Conservation (phyloP, 1,284 basidiomycete species). For the Taiwanofungus camphoratus region DNA sequence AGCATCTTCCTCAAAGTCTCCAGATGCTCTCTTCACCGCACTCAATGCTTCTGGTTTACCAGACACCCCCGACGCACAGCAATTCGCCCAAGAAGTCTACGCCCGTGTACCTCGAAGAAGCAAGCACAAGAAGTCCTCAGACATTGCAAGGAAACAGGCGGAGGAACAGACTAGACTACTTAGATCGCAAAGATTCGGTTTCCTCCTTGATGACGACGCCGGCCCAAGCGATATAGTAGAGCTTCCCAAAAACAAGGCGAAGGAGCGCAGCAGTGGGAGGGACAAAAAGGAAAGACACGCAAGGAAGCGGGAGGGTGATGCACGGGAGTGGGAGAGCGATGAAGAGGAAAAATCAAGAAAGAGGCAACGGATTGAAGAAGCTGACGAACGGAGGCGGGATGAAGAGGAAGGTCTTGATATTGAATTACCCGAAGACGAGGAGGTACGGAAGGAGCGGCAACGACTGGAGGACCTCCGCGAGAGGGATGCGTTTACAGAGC, state of each 20-base stretch:
- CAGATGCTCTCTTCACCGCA: conserved; percentile 70
- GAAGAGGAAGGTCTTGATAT: conserved; percentile 33
- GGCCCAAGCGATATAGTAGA: conserved; percentile 35
- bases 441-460: conserved; percentile 66
- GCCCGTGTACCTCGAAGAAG: conserved; percentile 66
- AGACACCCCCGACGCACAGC: conserved; percentile 70
- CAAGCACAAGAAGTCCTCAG: conserved; percentile 59
- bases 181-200: conserved; percentile 70
- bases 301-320: conserved; percentile 76
- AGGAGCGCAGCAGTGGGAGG: conserved; percentile 33
- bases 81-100: conserved; percentile 78
- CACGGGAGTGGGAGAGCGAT: conserved; percentile 81
- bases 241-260: conserved; percentile 42
- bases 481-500: conserved; percentile 89
- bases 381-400: conserved; percentile 31
- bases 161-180: conserved; percentile 70
- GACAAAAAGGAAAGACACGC: conserved; percentile 59
- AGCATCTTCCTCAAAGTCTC: conserved; percentile 81
- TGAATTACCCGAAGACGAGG: conserved; percentile 68
- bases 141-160: conserved; percentile 51
- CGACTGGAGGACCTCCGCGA: conserved; percentile 78
- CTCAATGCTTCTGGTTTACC: conserved; percentile 79
- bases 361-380: conserved; percentile 47
- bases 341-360: conserved; percentile 78
- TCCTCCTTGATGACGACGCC: conserved; percentile 73